Conservation (phyloP, 176 grass and related monocot species). For the Hordeum marinum region DNA sequence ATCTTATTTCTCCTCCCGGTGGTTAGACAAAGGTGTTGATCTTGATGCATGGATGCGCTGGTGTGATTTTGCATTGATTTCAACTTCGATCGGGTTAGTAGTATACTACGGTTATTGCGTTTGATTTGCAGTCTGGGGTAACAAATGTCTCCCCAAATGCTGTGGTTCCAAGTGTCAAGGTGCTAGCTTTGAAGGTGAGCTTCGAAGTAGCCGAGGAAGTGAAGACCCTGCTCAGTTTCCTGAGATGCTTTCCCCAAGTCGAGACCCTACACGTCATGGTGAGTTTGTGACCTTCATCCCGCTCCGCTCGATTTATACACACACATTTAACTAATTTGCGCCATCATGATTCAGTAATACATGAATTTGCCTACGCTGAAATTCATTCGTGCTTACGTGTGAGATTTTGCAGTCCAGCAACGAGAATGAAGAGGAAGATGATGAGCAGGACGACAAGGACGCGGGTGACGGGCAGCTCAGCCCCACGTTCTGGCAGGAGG, state of each 20-base stretch:
- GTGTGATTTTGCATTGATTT: background rate
- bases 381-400: background rate
- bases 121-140: constrained; percentile 7
- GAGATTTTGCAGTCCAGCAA: constrained; percentile 13
- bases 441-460: background rate
- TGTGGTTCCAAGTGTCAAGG: constrained; percentile 14
- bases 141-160: background rate
- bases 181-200: constrained; percentile 8
- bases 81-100: background rate
- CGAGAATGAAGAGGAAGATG: background rate
- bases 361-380: background rate
- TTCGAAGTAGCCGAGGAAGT: background rate
- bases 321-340: no score
- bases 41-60: background rate
- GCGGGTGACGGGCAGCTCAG: background rate
- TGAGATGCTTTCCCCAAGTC: constrained; percentile 29
- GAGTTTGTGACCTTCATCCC: background rate
- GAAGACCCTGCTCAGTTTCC: background rate
- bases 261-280: constrained; percentile 33
- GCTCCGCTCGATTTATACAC: background rate
- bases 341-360: background rate
- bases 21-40: background rate
- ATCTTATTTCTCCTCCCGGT: background rate
- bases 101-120: background rate
- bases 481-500: background rate